Conservation (phyloP, 75 land plant species). For the Sequoiadendron giganteum region DNA sequence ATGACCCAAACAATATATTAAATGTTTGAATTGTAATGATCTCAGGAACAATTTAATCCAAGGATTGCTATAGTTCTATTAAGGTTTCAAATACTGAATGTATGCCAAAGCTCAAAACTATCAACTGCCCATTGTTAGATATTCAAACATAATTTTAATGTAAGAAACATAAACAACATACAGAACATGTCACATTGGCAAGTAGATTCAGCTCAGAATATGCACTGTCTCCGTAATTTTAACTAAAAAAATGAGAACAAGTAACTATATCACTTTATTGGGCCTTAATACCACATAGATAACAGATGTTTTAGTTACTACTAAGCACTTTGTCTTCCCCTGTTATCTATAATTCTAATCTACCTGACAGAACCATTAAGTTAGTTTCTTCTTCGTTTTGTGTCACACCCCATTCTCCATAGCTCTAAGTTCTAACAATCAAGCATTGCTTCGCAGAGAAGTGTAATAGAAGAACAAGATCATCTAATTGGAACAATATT, state of each 20-base stretch:
- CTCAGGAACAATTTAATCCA: background rate
- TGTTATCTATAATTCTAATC: background rate
- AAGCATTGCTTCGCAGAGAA: background rate
- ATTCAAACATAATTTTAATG: no score
- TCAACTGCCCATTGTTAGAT: background rate
- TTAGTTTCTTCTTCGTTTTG: background rate
- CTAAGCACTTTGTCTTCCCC: background rate
- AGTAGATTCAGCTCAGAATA: background rate
- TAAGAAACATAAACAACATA: no score
- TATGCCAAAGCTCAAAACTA: background rate
- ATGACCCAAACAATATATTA: no score
- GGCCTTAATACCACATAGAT: background rate
- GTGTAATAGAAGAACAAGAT: background rate
- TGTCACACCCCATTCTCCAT: background rate
- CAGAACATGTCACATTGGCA: no score
- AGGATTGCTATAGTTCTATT: background rate
- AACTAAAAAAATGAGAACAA: background rate
- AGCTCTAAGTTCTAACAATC: background rate
- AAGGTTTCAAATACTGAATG: background rate
- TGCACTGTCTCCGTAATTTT: background rate
- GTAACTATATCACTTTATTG: background rate
- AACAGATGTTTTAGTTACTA: background rate
- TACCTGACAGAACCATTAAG: background rate
- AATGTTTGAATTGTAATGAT: no score
- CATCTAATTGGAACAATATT: background rate